Base-by-base conservation (phyloP, 805 yeast species). In the Osmozyma mogii region DNA sequence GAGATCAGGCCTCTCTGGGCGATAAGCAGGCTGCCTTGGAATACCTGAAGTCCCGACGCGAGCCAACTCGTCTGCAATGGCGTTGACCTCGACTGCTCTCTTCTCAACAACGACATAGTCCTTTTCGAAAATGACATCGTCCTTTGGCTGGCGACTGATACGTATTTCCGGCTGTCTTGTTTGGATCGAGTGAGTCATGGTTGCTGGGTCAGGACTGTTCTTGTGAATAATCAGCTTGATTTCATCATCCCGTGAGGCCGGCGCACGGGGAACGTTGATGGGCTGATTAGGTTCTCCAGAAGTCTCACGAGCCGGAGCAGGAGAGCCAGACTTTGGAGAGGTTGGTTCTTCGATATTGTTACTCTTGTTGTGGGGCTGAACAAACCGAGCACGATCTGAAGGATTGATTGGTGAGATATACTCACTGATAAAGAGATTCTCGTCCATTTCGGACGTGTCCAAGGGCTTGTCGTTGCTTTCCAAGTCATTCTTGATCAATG, bases 81-180 rank as follows among this genome's bases (percentile, higher is more conserved):
- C 89, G 59, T 89, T 89, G 6, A 89, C 94, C 50, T 92, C 97
- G 3, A 89, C 96, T 0, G 92, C 84, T 28, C 94, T 72, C 52
- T 89, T 92, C 52, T 89, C 97, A 17, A 89, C 88, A 22, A 89
- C 94, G 19, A 89, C 97, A 45, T 89, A 89, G 47, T 87, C 96
- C 41, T 75, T 78, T 44, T 85, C 95, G 33, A 77, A 58, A 15
- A 70, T 65, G 14, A 69, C 47, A 30, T 76, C 82, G 14, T 66
- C 56, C 36, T 54, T 40, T 34, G 37, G 31, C 12, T 28, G 30
- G 22, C 42, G 43, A 19, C 38, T 42, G 8, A 36, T 24, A 23
- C 43, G 27, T 9, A 36, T 29, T 19, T 44, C 32, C 28, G 24
- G 28, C 23, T 27, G 21, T 21, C 23, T 32, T 32, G 10, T 17